Percentiles rank a stretch among this genome's conserved stretches.
phyloP scores from a whole-genome alignment of 2,329 filamentous ascomycete species.

The Pseudogymnoascus sp. region DNA sequence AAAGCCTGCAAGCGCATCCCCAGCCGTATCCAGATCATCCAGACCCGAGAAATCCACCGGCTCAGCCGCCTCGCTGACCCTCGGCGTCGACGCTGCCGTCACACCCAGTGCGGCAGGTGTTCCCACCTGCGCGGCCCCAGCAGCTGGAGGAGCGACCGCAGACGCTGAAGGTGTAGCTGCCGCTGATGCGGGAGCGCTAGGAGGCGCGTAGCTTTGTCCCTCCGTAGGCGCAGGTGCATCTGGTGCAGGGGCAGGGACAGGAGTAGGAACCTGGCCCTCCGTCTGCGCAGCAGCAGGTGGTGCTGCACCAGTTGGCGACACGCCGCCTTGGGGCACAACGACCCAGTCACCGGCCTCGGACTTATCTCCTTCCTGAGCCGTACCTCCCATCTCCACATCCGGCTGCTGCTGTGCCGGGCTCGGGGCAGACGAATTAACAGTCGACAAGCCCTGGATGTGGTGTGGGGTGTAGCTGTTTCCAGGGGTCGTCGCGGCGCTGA shows the following conservation, averaged over 20 bases:
- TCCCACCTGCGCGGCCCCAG: neutral
- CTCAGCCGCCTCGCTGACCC: conserved; percentile 33
- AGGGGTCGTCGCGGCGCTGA: conserved; percentile 54
- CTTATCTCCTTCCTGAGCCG: conserved; percentile 34
- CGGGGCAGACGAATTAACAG: conserved; percentile 37
- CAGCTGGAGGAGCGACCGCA: neutral
- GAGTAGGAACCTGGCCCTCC: neutral
- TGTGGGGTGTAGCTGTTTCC: conserved; percentile 33
- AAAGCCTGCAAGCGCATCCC: conserved; percentile 63
- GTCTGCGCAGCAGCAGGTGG: conserved; percentile 5
- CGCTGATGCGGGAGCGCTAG: conserved; percentile 17
- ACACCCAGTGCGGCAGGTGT: neutral
- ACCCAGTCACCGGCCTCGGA: conserved; percentile 64
- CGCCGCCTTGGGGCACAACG: conserved; percentile 59
- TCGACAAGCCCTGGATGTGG: conserved; percentile 3
- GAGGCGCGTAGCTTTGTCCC: conserved; percentile 14
- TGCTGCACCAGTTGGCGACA: conserved; percentile 27
- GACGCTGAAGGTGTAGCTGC: conserved; percentile 2
- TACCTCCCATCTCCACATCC: conserved; percentile 29
- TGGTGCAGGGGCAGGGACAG: conserved; percentile 11
- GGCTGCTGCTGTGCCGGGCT: conserved; percentile 12
- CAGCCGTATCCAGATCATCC: conserved; percentile 62
- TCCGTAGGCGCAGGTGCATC: conserved; percentile 13
- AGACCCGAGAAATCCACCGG: conserved; percentile 57
- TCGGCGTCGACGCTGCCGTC: conserved; percentile 18